Evolutionary conservation across 306 rosid genomes (phyloP).

Genomic region (Dryas drummondii): DNA sequence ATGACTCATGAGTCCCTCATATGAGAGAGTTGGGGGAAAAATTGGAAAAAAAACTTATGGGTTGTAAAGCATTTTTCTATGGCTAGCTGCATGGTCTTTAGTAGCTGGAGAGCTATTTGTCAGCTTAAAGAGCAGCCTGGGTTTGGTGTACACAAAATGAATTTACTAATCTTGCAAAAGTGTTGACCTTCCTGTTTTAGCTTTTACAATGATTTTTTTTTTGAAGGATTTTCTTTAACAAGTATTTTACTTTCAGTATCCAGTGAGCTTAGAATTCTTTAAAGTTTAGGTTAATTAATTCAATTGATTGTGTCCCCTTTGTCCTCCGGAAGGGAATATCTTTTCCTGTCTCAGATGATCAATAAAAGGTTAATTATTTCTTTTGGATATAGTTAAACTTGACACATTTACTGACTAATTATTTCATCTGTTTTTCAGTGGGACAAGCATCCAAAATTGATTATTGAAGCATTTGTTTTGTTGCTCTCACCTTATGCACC

Average conservation of each 20-base stretch:
- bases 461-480: conserved; percentile 74
- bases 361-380: neutral
- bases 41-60: neutral
- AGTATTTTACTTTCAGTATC: neutral
- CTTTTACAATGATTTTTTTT: neutral
- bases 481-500: conserved; percentile 96
- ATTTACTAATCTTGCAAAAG: neutral
- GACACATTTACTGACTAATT: conserved; percentile 9
- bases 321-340: neutral
- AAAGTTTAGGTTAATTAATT: neutral
- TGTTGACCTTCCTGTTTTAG: neutral
- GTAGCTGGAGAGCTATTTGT: neutral
- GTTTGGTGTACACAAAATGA: neutral
- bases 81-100: neutral
- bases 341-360: neutral
- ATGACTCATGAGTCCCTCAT: too few relatives aligned
- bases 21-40: neutral
- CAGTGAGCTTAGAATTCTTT: neutral
- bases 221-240: neutral
- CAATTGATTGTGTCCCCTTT: too few relatives aligned
- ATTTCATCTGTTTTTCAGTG: conserved; percentile 50
- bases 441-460: conserved; percentile 74
- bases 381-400: neutral
- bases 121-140: neutral
- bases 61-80: neutral